These are phyloP conservation scores for Fagopyrum esculentum DNA, from an alignment of 148 eudicot species.

Conservation along the genomic window DNA sequence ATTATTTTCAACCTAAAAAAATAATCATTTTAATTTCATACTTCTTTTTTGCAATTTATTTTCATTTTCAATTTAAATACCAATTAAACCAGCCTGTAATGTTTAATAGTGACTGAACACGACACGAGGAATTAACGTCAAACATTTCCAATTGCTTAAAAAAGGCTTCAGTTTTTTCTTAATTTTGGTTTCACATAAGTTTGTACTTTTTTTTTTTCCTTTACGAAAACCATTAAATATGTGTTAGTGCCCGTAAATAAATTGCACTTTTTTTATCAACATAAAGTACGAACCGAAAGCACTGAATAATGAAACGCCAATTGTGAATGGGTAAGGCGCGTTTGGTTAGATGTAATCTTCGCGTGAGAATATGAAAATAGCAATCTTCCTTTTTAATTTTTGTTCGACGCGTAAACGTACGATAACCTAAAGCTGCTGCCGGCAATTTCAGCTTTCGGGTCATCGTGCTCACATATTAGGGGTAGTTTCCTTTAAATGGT, in stretches of 20 bases:
- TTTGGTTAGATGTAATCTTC: constrained; percentile 2
- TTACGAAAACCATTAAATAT: no score
- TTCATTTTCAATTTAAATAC: no score
- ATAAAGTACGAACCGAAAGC: not conserved
- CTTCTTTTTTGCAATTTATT: no score
- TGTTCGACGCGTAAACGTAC: not conserved
- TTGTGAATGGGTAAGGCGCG: not conserved
- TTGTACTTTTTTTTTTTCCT: not conserved
- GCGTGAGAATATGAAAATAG: not conserved
- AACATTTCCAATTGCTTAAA: not conserved
- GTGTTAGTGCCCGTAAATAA: no score
- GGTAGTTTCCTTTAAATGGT: not conserved
- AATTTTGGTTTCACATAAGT: not conserved
- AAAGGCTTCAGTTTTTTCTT: not conserved
- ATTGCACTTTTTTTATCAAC: no score
- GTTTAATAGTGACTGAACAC: no score
- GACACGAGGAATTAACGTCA: not conserved
- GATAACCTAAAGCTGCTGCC: not conserved
- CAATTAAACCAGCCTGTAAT: no score
- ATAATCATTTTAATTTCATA: no score
- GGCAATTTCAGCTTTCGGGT: not conserved
- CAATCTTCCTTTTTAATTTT: not conserved
- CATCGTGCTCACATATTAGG: not conserved
- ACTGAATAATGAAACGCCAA: not conserved
- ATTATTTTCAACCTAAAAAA: no score